These are phyloP conservation scores for Fomes fomentarius DNA, from an alignment of 1,284 basidiomycete genomes.

Conservation along the genomic window DNA sequence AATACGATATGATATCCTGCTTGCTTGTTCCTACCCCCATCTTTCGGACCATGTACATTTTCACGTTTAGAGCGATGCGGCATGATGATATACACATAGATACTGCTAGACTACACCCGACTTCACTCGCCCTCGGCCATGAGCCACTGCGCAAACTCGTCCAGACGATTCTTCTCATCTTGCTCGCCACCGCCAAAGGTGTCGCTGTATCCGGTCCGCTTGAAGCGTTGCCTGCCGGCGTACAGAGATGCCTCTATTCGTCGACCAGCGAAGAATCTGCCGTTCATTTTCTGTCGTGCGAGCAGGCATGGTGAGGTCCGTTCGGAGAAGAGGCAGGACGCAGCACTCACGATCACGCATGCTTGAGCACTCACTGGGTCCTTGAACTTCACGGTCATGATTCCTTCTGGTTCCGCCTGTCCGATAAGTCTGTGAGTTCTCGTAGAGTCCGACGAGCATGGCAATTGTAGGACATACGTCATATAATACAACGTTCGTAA, in stretches of 20 bases:
- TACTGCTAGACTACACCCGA: background rate
- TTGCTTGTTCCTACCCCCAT: background rate
- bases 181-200: slow-evolving; percentile 66
- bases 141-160: slow-evolving; percentile 89
- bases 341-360: slow-evolving; percentile 75
- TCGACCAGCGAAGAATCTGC: slow-evolving; percentile 89
- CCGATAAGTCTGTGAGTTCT: slow-evolving; percentile 10
- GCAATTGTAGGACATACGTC: slow-evolving; percentile 66
- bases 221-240: slow-evolving; percentile 82
- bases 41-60: background rate
- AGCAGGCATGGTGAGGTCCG: background rate
- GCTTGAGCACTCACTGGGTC: slow-evolving; percentile 87
- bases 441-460: no score
- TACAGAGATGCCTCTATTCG: slow-evolving; percentile 83
- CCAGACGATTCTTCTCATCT: slow-evolving; percentile 81
- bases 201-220: slow-evolving; percentile 67
- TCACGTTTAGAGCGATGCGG: slow-evolving; percentile 1
- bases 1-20: no score
- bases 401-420: slow-evolving; percentile 90
- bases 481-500: slow-evolving; percentile 96
- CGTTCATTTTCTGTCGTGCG: slow-evolving; percentile 85
- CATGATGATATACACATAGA: background rate
- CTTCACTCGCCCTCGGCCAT: slow-evolving; percentile 65
- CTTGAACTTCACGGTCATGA: slow-evolving; percentile 97
- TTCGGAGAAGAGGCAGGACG: background rate